A percentile compares a stretch with the other conserved stretches of the same genome.
Conservation (phyloP, 2,329 filamentous ascomycete genomes). For the Rutstroemia sp. region DNA sequence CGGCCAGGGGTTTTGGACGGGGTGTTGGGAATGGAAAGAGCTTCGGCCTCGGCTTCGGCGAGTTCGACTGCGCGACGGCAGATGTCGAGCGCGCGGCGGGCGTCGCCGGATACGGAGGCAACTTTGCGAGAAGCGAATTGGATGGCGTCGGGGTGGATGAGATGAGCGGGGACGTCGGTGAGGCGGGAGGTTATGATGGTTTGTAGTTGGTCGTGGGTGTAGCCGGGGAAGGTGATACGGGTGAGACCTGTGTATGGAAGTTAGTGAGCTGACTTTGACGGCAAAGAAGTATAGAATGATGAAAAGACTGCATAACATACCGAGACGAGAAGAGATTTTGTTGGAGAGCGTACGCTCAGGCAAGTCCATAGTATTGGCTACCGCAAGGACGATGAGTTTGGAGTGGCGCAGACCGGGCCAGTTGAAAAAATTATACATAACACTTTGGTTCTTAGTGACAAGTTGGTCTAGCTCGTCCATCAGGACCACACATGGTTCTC, state of each 20-base stretch:
- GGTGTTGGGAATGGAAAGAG: conserved; percentile 41
- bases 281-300: no score
- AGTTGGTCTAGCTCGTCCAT: conserved; percentile 99
- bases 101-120: conserved; percentile 91
- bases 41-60: conserved; percentile 61
- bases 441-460: conserved; percentile 96
- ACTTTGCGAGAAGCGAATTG: conserved; percentile 97
- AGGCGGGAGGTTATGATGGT: conserved; percentile 94
- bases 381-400: conserved; percentile 87
- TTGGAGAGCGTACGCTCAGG: conserved; percentile 94
- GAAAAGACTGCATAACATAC: conserved; percentile 9
- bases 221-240: conserved; percentile 93
- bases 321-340: conserved; percentile 90
- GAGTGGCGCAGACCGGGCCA: conserved; percentile 92
- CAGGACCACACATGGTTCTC: conserved; percentile 90
- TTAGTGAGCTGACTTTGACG: background rate
- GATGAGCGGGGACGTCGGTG: conserved; percentile 76
- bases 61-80: conserved; percentile 93
- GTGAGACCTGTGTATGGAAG: conserved; percentile 53
- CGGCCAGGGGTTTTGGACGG: conserved; percentile 50
- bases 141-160: conserved; percentile 87
- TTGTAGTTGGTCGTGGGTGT: conserved; percentile 96
- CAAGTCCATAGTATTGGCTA: conserved; percentile 98
- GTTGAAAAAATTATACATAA: conserved; percentile 99
- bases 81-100: conserved; percentile 85